phyloP scores from a whole-genome alignment of 2,329 filamentous ascomycete genomes.

The Xylariaceae sp. region DNA sequence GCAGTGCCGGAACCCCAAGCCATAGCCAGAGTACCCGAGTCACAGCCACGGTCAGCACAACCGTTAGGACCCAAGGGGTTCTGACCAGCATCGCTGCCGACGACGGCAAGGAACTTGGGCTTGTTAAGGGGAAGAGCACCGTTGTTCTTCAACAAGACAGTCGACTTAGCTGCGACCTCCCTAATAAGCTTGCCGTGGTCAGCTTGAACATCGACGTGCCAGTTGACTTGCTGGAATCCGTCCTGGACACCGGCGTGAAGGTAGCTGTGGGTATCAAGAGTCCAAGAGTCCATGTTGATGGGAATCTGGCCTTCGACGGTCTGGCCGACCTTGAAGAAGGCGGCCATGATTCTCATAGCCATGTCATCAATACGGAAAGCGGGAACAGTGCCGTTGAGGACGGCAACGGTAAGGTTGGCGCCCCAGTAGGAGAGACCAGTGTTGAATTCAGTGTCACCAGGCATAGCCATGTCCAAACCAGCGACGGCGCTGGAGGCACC shows the following conservation, averaged over 20 bases:
- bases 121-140: conserved; percentile 70
- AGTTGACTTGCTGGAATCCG: conserved; percentile 65
- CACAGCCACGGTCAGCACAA: conserved; percentile 62
- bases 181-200: conserved; percentile 71
- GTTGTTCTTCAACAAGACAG: conserved; percentile 83
- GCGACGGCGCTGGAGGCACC: conserved; percentile 62
- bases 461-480: conserved; percentile 85
- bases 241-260: conserved; percentile 58
- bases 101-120: conserved; percentile 68
- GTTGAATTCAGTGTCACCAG: conserved; percentile 50
- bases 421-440: conserved; percentile 74
- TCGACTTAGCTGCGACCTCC: conserved; percentile 70
- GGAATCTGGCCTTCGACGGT: conserved; percentile 40
- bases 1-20: conserved; percentile 73
- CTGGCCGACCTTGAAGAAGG: conserved; percentile 62
- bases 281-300: conserved; percentile 90
- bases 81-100: conserved; percentile 78
- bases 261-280: conserved; percentile 66
- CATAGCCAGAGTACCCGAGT: conserved; percentile 62
- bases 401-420: conserved; percentile 76
- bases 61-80: conserved; percentile 73
- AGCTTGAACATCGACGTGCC: conserved; percentile 75
- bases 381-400: conserved; percentile 84
- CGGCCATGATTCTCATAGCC: conserved; percentile 74
- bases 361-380: conserved; percentile 88